A percentile compares a stretch with the other conserved stretches of the same genome.
Evolutionary conservation across 345 rosid genomes (phyloP).

Genomic region (Anastatica hierochuntica): DNA sequence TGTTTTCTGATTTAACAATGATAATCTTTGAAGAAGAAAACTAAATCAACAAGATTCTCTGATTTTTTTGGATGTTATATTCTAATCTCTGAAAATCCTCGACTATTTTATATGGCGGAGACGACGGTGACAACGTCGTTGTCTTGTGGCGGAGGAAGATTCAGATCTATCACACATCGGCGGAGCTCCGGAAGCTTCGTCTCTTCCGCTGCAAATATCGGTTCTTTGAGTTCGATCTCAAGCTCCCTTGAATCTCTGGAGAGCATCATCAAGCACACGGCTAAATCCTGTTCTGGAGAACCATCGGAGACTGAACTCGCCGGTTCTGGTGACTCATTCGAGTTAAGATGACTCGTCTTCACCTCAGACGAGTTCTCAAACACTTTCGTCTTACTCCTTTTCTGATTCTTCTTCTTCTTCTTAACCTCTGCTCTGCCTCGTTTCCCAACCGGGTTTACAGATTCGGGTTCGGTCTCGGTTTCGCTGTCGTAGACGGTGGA

Average conservation of each 20-base stretch:
- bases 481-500: conserved; percentile 47
- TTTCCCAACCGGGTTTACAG: conserved; percentile 49
- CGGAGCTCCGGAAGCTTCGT: conserved; percentile 20
- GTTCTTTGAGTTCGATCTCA: conserved; percentile 1
- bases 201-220: conserved; percentile 14
- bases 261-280: conserved; percentile 90
- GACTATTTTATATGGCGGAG: conserved; percentile 9
- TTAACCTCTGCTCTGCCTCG: conserved; percentile 26
- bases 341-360: background rate
- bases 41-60: no score
- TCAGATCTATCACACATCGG: conserved; percentile 66
- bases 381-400: no score
- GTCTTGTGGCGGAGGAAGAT: conserved; percentile 84
- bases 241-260: conserved; percentile 70
- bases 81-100: no score
- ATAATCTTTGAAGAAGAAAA: no score
- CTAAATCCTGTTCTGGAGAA: conserved; percentile 69
- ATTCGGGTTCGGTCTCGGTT: conserved; percentile 64
- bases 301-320: conserved; percentile 70
- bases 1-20: no score
- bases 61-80: no score
- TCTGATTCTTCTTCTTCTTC: conserved; percentile 8
- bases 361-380: conserved; percentile 1
- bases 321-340: conserved; percentile 44
- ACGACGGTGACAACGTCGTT: conserved; percentile 46